These are phyloP conservation scores for Penicillium steckii DNA, from an alignment of 495 filamentous ascomycete species.

Conservation along the genomic window DNA sequence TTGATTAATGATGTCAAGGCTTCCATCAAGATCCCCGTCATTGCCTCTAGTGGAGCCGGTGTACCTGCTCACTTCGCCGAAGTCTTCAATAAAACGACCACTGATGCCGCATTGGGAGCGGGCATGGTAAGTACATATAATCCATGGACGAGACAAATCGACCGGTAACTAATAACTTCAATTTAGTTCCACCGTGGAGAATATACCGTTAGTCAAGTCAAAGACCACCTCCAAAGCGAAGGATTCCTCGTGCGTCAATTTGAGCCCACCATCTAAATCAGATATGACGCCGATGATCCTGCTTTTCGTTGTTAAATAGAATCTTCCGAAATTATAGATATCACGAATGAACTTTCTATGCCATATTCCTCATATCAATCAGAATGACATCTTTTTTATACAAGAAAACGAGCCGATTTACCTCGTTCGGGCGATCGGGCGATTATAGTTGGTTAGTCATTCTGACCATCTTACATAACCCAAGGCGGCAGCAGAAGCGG, in stretches of 20 bases:
- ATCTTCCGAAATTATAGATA: not conserved
- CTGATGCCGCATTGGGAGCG: slow-evolving; percentile 91
- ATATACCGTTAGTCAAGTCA: slow-evolving; percentile 94
- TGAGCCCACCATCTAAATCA: slow-evolving; percentile 49
- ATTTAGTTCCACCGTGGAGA: slow-evolving; percentile 85
- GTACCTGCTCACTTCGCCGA: slow-evolving; percentile 87
- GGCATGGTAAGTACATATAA: slow-evolving; percentile 68
- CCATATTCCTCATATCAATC: too few relatives aligned
- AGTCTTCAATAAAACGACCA: slow-evolving; percentile 80
- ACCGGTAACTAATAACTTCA: slow-evolving; percentile 10
- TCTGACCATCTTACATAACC: too few relatives aligned
- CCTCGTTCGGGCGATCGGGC: too few relatives aligned
- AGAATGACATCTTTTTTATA: too few relatives aligned
- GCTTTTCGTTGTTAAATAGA: not conserved
- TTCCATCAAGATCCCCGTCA: slow-evolving; percentile 85
- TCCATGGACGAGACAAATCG: not conserved
- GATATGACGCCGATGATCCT: not conserved
- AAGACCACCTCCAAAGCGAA: slow-evolving; percentile 69
- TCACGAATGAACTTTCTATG: not conserved
- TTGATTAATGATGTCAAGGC: slow-evolving; percentile 83
- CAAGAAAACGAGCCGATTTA: too few relatives aligned
- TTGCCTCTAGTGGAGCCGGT: slow-evolving; percentile 92
- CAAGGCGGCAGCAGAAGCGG: too few relatives aligned
- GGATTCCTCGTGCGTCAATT: slow-evolving; percentile 74
- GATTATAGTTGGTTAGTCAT: too few relatives aligned